phyloP scores from a whole-genome alignment of 768 basidiomycete genomes.

The Lactifluus volemus region DNA sequence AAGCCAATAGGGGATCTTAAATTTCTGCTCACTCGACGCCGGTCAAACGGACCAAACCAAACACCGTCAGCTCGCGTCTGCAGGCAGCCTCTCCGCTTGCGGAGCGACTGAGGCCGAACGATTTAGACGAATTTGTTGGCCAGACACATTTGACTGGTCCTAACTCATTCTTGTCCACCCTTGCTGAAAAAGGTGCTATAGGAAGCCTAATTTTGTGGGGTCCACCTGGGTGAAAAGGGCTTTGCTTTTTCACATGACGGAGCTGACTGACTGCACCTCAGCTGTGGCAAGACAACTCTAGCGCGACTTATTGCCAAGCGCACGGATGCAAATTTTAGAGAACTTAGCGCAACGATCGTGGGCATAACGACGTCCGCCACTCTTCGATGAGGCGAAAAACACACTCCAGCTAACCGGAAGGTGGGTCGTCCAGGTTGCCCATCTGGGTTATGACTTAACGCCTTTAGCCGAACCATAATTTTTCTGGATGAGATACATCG shows the following conservation, averaged over 20 bases:
- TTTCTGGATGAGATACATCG: conserved; percentile 86
- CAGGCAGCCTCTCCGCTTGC: conserved; percentile 51
- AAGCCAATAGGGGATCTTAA: not conserved
- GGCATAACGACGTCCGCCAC: conserved; percentile 64
- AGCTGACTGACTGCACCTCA: conserved; percentile 20
- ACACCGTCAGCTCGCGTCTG: conserved; percentile 4
- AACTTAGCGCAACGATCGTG: conserved; percentile 66
- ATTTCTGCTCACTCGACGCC: not conserved
- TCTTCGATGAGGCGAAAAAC: conserved; percentile 71
- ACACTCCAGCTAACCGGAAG: conserved; percentile 56
- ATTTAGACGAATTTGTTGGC: conserved; percentile 64
- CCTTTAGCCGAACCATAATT: conserved; percentile 53
- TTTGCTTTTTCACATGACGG: not conserved
- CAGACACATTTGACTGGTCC: conserved; percentile 55
- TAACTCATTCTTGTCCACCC: conserved; percentile 47
- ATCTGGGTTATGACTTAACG: not conserved
- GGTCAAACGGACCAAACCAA: conserved; percentile 3
- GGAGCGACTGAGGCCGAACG: conserved; percentile 60
- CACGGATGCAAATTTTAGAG: conserved; percentile 57
- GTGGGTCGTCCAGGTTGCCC: conserved; percentile 27
- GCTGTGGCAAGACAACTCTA: conserved; percentile 70
- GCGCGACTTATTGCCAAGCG: conserved; percentile 62
- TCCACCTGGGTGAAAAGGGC: conserved; percentile 49
- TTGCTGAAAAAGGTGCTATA: conserved; percentile 39
- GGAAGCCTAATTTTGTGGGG: conserved; percentile 71